Percentiles rank a stretch among this genome's conserved stretches.
Evolutionary conservation across 2,329 filamentous ascomycete species (phyloP).

Genomic region (Verticillium isaacii): DNA sequence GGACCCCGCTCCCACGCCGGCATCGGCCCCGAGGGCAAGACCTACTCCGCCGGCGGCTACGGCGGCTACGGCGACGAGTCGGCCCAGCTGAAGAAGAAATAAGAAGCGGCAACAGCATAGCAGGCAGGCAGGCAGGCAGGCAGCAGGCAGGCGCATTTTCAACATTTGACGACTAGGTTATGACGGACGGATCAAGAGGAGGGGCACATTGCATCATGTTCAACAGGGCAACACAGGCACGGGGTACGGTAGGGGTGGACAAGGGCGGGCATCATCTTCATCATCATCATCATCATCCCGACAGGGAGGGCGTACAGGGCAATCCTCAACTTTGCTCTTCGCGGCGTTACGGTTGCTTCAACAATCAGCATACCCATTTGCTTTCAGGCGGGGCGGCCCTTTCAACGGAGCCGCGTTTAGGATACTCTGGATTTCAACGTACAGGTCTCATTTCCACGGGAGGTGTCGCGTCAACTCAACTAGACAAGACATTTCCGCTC

Average conservation of each 20-base stretch:
- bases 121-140: background rate
- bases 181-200: background rate
- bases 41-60: constrained; percentile 49
- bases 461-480: constrained; percentile 19
- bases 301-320: constrained; percentile 1
- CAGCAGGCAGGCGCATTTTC: background rate
- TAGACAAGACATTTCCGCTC: constrained; percentile 13
- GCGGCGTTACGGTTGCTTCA: constrained; percentile 14
- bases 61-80: constrained; percentile 56
- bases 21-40: constrained; percentile 57
- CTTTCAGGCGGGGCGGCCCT: constrained; percentile 3
- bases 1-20: constrained; percentile 65
- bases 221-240: background rate
- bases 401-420: background rate
- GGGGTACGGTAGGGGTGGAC: background rate
- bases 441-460: constrained; percentile 8
- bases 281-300: background rate
- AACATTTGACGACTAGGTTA: background rate
- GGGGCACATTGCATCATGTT: background rate
- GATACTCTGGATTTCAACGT: constrained; percentile 31
- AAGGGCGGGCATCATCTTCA: background rate
- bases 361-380: constrained; percentile 10
- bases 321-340: constrained; percentile 9
- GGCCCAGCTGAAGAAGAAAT: constrained; percentile 20
- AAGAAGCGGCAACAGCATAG: background rate